Percentiles rank a stretch among this genome's conserved stretches.
These are phyloP conservation scores for Ophiostoma sp. DNA, from an alignment of 2,329 filamentous ascomycete genomes.

Conservation along the genomic window DNA sequence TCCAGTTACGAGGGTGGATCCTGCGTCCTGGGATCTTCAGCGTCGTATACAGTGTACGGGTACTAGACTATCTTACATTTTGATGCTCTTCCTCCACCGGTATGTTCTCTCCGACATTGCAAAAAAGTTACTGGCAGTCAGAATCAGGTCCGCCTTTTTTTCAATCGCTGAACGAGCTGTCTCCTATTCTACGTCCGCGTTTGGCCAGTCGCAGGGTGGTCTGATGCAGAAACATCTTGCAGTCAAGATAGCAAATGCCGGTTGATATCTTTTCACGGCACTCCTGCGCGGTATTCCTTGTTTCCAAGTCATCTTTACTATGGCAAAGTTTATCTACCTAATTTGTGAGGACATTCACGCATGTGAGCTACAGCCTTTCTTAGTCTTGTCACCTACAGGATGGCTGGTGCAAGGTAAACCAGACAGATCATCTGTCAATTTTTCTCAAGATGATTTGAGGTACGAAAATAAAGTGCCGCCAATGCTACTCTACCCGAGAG, in stretches of 20 bases:
- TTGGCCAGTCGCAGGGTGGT: not conserved
- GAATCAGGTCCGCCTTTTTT: not conserved
- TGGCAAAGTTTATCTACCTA: not conserved
- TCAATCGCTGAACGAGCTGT: too few species aligned
- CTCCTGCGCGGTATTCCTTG: not conserved
- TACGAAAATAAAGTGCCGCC: not conserved
- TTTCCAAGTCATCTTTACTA: not conserved
- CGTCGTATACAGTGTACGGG: conserved; percentile 16
- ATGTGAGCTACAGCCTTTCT: not conserved
- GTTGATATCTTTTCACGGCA: not conserved
- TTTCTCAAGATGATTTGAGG: not conserved
- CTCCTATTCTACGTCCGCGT: too few species aligned
- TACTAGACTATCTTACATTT: not conserved
- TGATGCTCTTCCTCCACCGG: not conserved
- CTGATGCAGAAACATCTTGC: not conserved
- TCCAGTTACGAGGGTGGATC: conserved; percentile 1
- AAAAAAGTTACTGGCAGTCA: not conserved
- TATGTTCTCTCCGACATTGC: not conserved
- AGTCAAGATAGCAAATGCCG: not conserved
- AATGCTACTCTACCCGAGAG: not conserved
- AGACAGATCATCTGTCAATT: not conserved
- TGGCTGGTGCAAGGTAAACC: not conserved
- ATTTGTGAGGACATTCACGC: not conserved
- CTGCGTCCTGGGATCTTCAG: conserved; percentile 10
- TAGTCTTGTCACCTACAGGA: not conserved